Conservation (phyloP, 441 rosid genomes). For the Bruguiera hainesii region DNA sequence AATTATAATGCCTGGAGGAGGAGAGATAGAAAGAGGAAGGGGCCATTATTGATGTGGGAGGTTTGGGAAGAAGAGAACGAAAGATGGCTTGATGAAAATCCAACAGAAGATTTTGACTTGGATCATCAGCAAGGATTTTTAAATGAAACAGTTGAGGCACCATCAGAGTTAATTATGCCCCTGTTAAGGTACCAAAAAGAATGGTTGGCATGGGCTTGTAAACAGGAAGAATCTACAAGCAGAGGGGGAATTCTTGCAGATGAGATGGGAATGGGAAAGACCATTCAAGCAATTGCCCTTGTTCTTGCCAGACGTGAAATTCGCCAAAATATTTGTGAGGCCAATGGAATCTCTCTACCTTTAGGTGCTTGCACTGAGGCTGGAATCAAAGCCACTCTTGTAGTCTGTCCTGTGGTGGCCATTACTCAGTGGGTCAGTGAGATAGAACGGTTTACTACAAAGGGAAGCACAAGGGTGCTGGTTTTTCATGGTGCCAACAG, state of each 20-base stretch:
- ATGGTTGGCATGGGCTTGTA: conserved; percentile 91
- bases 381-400: conserved; percentile 59
- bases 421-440: conserved; percentile 89
- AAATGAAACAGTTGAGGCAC: conserved; percentile 55
- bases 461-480: conserved; percentile 77
- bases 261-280: conserved; percentile 99
- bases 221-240: conserved; percentile 69
- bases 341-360: conserved; percentile 13
- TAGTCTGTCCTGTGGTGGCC: conserved; percentile 89
- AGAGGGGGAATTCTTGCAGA: conserved; percentile 98
- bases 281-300: conserved; percentile 90
- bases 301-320: conserved; percentile 76
- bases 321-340: conserved; percentile 19
- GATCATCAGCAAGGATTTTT: conserved; percentile 47
- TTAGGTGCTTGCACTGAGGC: conserved; percentile 36
- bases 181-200: conserved; percentile 90
- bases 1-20: conserved; percentile 28
- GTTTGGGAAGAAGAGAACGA: conserved; percentile 65
- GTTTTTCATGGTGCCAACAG: conserved; percentile 81
- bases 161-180: conserved; percentile 65
- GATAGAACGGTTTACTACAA: conserved; percentile 64
- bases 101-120: conserved; percentile 46
- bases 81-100: conserved; percentile 65
- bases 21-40: conserved; percentile 19
- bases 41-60: conserved; percentile 59